Percentiles rank a stretch among this genome's conserved stretches.
These are phyloP conservation scores for Golubevia pallescens DNA, from an alignment of 1,284 basidiomycete genomes.

Conservation along the genomic window DNA sequence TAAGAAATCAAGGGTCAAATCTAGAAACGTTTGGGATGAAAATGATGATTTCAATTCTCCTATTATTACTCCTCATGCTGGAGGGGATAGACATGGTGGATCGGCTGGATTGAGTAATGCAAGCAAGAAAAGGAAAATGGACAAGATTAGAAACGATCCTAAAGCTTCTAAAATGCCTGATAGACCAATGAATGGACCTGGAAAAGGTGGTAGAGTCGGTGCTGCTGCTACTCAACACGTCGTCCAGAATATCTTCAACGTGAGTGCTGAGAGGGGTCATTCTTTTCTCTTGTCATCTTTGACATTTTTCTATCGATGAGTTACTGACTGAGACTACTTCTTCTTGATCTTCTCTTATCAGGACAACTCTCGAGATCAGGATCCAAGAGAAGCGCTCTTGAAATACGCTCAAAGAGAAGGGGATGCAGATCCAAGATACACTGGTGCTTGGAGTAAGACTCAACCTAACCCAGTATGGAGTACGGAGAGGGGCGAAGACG, in stretches of 20 bases:
- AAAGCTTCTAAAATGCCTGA: slow-evolving; percentile 69
- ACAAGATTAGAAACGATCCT: slow-evolving; percentile 84
- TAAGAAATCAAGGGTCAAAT: slow-evolving; percentile 66
- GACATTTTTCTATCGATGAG: too few relatives aligned
- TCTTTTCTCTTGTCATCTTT: too few relatives aligned
- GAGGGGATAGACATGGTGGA: slow-evolving; percentile 1
- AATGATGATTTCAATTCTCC: slow-evolving; percentile 73
- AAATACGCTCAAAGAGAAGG: slow-evolving; percentile 42
- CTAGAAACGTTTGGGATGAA: slow-evolving; percentile 73
- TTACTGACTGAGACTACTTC: too few relatives aligned
- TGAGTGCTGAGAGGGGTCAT: too few relatives aligned
- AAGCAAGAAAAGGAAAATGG: slow-evolving; percentile 78
- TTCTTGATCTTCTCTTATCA: neutral
- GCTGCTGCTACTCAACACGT: slow-evolving; percentile 93
- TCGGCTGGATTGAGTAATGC: neutral
- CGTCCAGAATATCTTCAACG: too few relatives aligned
- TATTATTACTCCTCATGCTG: slow-evolving; percentile 82
- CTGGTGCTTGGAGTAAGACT: slow-evolving; percentile 36
- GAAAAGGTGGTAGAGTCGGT: slow-evolving; percentile 89
- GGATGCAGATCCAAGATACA: slow-evolving; percentile 29
- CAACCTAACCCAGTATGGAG: slow-evolving; percentile 45
- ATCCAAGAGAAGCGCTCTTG: slow-evolving; percentile 54
- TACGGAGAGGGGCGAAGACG: slow-evolving; percentile 18
- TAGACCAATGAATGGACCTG: slow-evolving; percentile 82
- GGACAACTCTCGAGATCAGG: slow-evolving; percentile 24